Evolutionary conservation across 2,329 filamentous ascomycete genomes (phyloP).

Genomic region (Fragosphaeria purpurea): DNA sequence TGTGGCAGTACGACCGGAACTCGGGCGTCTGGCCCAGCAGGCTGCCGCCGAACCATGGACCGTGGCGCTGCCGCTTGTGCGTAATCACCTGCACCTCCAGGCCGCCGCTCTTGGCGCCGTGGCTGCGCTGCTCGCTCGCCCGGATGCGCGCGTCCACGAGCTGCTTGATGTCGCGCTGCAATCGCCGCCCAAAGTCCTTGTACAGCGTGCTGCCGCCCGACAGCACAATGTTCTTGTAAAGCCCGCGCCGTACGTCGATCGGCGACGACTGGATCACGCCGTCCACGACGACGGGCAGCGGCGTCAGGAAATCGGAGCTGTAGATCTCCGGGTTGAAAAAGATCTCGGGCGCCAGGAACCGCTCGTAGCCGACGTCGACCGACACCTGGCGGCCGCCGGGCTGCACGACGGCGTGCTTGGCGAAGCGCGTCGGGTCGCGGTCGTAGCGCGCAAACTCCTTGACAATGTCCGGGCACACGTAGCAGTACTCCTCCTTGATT

Average conservation of each 20-base stretch:
- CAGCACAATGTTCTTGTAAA: conserved; percentile 99
- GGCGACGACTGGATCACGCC: conserved; percentile 95
- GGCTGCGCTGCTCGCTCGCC: conserved; percentile 83
- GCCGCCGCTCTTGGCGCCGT: conserved; percentile 85
- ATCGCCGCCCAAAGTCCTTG: conserved; percentile 91
- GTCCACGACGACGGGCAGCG: conserved; percentile 87
- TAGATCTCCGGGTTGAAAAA: conserved; percentile 99
- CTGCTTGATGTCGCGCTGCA: conserved; percentile 96
- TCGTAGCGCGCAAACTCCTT: conserved; percentile 97
- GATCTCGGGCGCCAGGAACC: conserved; percentile 95
- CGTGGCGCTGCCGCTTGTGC: conserved; percentile 94
- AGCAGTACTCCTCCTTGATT: conserved; percentile 98
- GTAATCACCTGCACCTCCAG: conserved; percentile 95
- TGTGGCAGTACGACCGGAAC: conserved; percentile 98
- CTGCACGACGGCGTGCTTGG: conserved; percentile 78
- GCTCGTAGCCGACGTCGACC: conserved; percentile 94
- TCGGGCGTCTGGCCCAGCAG: conserved; percentile 94
- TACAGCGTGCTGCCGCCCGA: conserved; percentile 95
- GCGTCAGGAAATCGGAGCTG: conserved; percentile 95
- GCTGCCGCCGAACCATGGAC: conserved; percentile 97
- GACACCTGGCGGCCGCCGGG: conserved; percentile 74
- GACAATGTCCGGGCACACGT: conserved; percentile 96
- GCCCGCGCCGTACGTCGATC: conserved; percentile 89
- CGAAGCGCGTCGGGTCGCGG: conserved; percentile 80
- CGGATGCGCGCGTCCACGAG: conserved; percentile 88